Conservation (phyloP, 495 filamentous ascomycete genomes). For the Penicillium canariense region DNA sequence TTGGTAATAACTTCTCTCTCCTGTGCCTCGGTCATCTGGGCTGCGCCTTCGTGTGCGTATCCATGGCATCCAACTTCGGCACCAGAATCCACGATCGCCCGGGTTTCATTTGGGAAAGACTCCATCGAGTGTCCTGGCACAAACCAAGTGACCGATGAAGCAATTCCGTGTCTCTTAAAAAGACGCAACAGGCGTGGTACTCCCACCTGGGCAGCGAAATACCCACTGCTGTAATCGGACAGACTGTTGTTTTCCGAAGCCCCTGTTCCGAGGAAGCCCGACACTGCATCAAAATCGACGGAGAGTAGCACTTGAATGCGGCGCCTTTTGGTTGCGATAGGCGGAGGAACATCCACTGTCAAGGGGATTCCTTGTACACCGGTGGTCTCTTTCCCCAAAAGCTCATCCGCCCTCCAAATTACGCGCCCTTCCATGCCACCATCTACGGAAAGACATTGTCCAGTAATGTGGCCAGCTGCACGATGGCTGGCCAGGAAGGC, state of each 20-base stretch:
- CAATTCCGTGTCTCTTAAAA: conserved; percentile 51
- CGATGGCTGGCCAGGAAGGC: conserved; percentile 53
- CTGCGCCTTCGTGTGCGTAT: conserved; percentile 58
- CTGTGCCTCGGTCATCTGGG: conserved; percentile 55
- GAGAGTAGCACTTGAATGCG: conserved; percentile 53
- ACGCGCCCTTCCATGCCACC: conserved; percentile 43
- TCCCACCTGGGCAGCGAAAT: conserved; percentile 59
- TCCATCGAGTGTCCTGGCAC: conserved; percentile 63
- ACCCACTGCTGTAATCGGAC: conserved; percentile 57
- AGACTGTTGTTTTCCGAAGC: conserved; percentile 26
- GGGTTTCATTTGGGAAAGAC: conserved; percentile 54
- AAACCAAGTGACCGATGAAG: conserved; percentile 59
- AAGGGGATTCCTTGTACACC: not conserved
- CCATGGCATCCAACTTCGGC: conserved; percentile 62
- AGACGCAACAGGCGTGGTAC: conserved; percentile 58
- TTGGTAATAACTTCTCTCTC: conserved; percentile 54
- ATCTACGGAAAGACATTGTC: conserved; percentile 51
- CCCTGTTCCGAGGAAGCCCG: conserved; percentile 59
- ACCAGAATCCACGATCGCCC: conserved; percentile 52
- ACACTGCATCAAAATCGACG: conserved; percentile 60
- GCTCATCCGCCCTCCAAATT: conserved; percentile 1
- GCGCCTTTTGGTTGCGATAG: conserved; percentile 30
- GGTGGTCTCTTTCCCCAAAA: not conserved
- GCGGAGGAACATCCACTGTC: conserved; percentile 22
- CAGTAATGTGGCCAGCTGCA: conserved; percentile 54